Evolutionary conservation across 1,284 basidiomycete species (phyloP), one percentile per base, ranked within the genome.

Genomic region (Ganoderma meredithae): DNA sequence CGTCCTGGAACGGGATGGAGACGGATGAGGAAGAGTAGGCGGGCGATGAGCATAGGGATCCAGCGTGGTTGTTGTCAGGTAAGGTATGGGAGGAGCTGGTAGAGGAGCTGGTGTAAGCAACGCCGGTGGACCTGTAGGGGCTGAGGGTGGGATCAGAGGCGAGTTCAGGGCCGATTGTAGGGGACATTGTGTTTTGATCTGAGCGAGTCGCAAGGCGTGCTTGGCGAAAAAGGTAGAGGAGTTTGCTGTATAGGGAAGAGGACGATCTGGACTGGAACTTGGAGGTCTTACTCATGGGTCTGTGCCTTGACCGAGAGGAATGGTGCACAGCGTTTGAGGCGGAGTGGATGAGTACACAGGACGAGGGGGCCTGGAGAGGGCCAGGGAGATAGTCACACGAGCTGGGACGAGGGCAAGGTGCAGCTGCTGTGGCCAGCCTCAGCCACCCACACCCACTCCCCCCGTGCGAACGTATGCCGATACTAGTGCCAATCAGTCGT

Each of bases 1-100:
- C 79, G 39, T 84, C 81, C 17, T 82, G 74, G 55, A 85, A 81
- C n/a, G 77, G 78, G 60, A 85, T 80, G 49, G 83, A 82, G 13
- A 81, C 74, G 39, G 81, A 79, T 1, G 83, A 84, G 40, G 83
- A 80, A 47, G 83, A 76, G 59, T 75, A 77, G 19, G 71, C 72
- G 10, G 72, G 74, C 27, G 77, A 72, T 62, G 75, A 72, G 56
- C 65, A 58, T 65, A 72, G 27, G 33, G 70, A 49, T 49, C 10
- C 47, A 49, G 47, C 5, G 31, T 15, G 67, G 65, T 70, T 55
- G 70, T 69, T 66, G 61, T 73, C 69, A 27, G 64, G 70, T 25
- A 69, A 63, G n/a, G 69, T 73, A 2, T 72, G 71, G 2, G 78
- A 76, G 31, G 76, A 76, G 36, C 72, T 72, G 25, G 72, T 69